Evolutionary conservation across 106 monocot species (phyloP), one percentile per base, ranked within the genome.

Genomic region (Dendrobium huoshanense): DNA sequence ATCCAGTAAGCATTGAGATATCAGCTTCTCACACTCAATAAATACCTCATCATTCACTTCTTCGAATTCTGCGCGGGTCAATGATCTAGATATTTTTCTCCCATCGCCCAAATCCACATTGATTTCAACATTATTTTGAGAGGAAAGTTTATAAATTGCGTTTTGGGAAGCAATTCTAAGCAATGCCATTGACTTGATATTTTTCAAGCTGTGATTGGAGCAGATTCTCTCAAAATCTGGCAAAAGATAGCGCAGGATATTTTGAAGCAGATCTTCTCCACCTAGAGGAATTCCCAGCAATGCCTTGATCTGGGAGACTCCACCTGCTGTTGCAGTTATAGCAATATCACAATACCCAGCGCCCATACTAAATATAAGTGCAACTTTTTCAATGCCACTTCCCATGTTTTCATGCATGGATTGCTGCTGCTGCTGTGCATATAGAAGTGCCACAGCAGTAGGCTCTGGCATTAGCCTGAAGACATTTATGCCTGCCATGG

Each of bases 321-420:
- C 95, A 22, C 92, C 92, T 41, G 90, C 95, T 25, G 92, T 92
- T 31, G 90, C 85, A 45, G 85, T 82, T n/a, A 92, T 58, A 9
- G 95, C 90, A 72, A 86, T 88, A 88, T 95, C 92, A 83, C 88
- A 88, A 56, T 90, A 95, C 1, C 95, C 95, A 19, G 95, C 92
- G 48, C 95, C 95, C 91, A 95, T 95, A 48, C 91, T 92, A 80
- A 95, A 95, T 67, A 95, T 88, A 22, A 95, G 87, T 15, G 92
- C 95, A 19, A 87, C 47, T 73, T 95, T 94, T 67, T 94, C 94
- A 77, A 43, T 55, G 41, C 87, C 87, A 75, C 91, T 91, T 19
- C 88, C 94, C 80, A 88, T 85, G 75, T 75, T 83, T 41, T 87
- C 88, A 61, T 78, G 73, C 4, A 85, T 33, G 24, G 58, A 77